A percentile compares a stretch with the other conserved stretches of the same genome.
These are phyloP conservation scores for Rhizomucor miehei DNA, from an alignment of 371 early-diverging fungal genomes.

Conservation along the genomic window DNA sequence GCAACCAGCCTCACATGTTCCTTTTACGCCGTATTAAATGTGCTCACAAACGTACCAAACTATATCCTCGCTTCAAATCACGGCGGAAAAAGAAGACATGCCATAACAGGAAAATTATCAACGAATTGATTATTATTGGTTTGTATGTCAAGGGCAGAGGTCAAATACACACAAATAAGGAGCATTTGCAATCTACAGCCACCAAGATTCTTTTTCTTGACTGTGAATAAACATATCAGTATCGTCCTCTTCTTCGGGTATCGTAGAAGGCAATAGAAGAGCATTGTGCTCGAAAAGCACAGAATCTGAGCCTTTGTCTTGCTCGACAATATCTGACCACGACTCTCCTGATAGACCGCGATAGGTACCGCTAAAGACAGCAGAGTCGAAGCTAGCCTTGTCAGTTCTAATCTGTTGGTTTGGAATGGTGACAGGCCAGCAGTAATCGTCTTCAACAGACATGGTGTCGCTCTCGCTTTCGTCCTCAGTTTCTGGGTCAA, in stretches of 20 bases:
- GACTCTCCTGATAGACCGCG: conserved; percentile 20
- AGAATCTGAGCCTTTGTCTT: conserved; percentile 13
- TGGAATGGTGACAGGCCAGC: conserved; percentile 34
- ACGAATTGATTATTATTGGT: too few relatives aligned
- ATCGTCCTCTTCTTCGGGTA: conserved; percentile 27
- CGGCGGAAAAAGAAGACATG: too few relatives aligned
- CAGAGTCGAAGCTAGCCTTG: conserved; percentile 39
- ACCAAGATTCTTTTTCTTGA: conserved; percentile 48
- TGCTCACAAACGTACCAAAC: too few relatives aligned
- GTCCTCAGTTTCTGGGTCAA: conserved; percentile 32
- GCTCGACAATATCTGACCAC: conserved; percentile 47
- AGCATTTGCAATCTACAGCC: conserved; percentile 17
- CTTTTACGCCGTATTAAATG: too few relatives aligned
- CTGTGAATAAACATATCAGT: conserved; percentile 38
- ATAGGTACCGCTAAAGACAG: conserved; percentile 32
- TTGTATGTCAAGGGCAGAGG: too few relatives aligned
- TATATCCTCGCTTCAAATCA: too few relatives aligned
- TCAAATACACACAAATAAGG: too few relatives aligned
- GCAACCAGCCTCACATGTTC: too few relatives aligned
- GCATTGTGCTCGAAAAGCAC: neutral
- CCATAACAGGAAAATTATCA: too few relatives aligned
- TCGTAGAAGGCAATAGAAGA: neutral
- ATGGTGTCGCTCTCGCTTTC: conserved; percentile 9
- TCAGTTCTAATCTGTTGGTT: conserved; percentile 8
- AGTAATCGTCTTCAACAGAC: conserved; percentile 6